Percentiles rank a stretch among this genome's conserved stretches.
Evolutionary conservation across 768 basidiomycete species (phyloP).

Genomic region (Hericium erinaceus): DNA sequence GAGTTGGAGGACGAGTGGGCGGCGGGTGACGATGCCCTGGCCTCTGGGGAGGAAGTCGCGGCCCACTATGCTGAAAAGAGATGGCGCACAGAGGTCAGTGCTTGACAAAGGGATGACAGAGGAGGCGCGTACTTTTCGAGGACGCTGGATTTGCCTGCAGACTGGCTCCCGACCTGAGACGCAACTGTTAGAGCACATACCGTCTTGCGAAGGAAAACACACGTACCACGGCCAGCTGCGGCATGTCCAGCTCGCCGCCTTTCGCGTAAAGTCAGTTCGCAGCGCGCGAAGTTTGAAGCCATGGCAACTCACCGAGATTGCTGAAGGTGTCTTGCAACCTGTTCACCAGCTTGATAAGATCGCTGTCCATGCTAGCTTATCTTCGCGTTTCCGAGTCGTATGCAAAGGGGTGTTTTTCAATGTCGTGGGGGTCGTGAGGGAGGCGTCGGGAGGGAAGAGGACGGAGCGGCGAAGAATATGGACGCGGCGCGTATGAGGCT

Average conservation of each 20-base stretch:
- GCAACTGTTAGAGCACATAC: neutral
- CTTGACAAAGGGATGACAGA: too few species aligned
- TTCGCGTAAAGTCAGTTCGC: conserved; percentile 9
- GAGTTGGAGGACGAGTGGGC: conserved; percentile 92
- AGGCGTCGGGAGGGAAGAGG: neutral
- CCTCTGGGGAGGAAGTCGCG: conserved; percentile 84
- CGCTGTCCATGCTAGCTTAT: conserved; percentile 68
- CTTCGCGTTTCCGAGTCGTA: neutral
- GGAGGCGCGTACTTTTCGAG: conserved; percentile 67
- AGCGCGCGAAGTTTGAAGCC: conserved; percentile 5
- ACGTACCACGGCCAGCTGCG: conserved; percentile 82
- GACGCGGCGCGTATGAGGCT: neutral
- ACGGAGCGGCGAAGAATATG: neutral
- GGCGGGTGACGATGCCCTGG: conserved; percentile 90
- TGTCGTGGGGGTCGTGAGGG: neutral
- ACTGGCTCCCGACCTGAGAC: conserved; percentile 86
- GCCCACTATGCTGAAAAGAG: conserved; percentile 66
- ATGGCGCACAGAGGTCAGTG: too few species aligned
- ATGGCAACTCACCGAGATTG: conserved; percentile 60
- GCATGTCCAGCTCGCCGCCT: conserved; percentile 92
- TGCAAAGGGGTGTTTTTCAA: neutral
- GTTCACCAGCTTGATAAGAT: conserved; percentile 91
- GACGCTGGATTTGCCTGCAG: conserved; percentile 92
- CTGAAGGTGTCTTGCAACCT: conserved; percentile 89
- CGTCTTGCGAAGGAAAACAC: neutral